phyloP scores from a whole-genome alignment of 2,329 filamentous ascomycete species.

The Diaporthe citrichinensis region DNA sequence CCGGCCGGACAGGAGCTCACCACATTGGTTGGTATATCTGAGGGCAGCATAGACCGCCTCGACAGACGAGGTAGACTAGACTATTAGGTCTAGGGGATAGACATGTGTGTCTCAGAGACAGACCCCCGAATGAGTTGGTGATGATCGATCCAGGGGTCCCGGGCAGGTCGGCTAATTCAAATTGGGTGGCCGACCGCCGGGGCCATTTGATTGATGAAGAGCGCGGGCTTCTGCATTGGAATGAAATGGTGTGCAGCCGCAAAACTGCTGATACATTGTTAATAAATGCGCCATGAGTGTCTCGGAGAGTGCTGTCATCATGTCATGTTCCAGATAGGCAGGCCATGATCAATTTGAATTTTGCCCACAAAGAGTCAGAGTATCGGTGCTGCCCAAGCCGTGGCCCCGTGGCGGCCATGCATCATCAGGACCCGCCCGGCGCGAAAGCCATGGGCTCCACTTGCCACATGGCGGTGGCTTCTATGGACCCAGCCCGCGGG shows the following conservation, averaged over 20 bases:
- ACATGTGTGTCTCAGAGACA: constrained; percentile 28
- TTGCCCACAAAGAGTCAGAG: constrained; percentile 29
- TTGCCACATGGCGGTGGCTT: constrained; percentile 40
- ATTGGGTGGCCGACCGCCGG: constrained; percentile 22
- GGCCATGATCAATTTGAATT: constrained; percentile 20
- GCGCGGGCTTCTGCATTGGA: constrained; percentile 6
- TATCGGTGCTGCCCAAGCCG: constrained; percentile 39
- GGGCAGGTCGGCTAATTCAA: constrained; percentile 30
- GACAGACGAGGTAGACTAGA: not conserved
- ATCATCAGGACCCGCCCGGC: constrained; percentile 19
- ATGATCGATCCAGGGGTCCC: constrained; percentile 16
- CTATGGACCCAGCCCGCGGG: constrained; percentile 17
- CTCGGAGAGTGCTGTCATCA: constrained; percentile 36
- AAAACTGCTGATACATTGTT: constrained; percentile 1
- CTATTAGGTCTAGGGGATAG: constrained; percentile 4
- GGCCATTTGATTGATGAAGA: not conserved
- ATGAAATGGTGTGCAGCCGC: not conserved
- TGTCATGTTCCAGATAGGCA: constrained; percentile 30
- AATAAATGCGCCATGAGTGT: constrained; percentile 35
- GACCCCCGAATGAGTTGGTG: not conserved
- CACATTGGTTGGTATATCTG: not conserved
- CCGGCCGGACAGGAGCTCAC: not conserved
- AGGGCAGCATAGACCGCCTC: constrained; percentile 28
- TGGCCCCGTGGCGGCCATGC: constrained; percentile 32
- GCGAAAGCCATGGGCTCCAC: constrained; percentile 29